Evolutionary conservation across 2,329 filamentous ascomycete genomes (phyloP), one percentile per base, ranked within the genome.

Genomic region (Colletotrichum gigasporum): DNA sequence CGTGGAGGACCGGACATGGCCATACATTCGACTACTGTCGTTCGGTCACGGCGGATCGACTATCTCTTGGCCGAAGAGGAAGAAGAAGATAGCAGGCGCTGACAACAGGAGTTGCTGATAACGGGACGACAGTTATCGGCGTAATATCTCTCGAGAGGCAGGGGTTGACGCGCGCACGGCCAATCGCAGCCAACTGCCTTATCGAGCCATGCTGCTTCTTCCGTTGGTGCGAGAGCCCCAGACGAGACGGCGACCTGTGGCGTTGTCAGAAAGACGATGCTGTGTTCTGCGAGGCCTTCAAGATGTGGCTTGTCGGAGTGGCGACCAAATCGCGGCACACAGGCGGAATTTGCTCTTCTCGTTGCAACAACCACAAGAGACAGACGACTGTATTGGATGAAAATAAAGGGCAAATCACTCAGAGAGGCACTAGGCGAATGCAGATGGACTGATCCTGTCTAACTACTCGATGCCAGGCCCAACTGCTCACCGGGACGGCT

Each of bases 161-260:
- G 22, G 56, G 26, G 42, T 34, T n/a, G 41, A 64, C 41, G 61
- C 61, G 50, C 35, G 26, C 35, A 42, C 28, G 48, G 24, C 56
- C 62, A 65, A 65, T 65, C n/a, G 56, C 42, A 54, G 22, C 16
- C 24, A 22, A 35, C 32, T 35, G 28, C 14, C 62, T 65, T 65
- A 65, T 65, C 62, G 34, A 52, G 20, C 24, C 30, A 16, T 24
- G 9, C 10, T 34, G 12, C 12, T 34, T 55, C 22, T 50, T 51
- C 35, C 42, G 11, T 28, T 61, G 22, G 28, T 55, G 42, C n/a
- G 44, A 45, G 28, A 28, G 34, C 16, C 4, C 32, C 5, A 26
- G 37, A 20, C 14, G 26, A 44, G n/a, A n/a, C n/a, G n/a, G n/a
- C n/a, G n/a, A n/a, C n/a, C 9, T 14, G 41, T 30, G 48, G 22